Percentiles rank a stretch among this genome's conserved stretches.
phyloP scores from a whole-genome alignment of 2,329 filamentous ascomycete genomes.

The Pezicula neosporulosa region DNA sequence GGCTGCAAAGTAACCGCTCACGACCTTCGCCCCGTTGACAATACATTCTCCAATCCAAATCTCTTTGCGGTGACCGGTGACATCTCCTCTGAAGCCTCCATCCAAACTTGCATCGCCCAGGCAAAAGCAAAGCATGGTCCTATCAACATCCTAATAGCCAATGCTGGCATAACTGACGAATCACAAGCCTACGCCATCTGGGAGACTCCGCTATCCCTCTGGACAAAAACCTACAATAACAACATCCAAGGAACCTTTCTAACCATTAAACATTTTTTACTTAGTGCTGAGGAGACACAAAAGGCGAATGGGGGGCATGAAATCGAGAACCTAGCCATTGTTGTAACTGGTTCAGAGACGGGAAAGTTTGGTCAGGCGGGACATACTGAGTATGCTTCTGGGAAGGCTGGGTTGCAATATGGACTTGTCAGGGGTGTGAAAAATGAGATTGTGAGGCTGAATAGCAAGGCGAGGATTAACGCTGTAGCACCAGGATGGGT shows the following conservation, averaged over 20 bases:
- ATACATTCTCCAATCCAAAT: constrained; percentile 25
- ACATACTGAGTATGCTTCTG: constrained; percentile 43
- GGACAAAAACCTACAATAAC: constrained; percentile 46
- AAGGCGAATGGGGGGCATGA: constrained; percentile 31
- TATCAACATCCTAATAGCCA: constrained; percentile 49
- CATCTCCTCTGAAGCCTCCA: constrained; percentile 42
- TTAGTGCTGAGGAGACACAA: constrained; percentile 36
- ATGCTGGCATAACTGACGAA: constrained; percentile 49
- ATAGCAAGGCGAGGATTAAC: constrained; percentile 62
- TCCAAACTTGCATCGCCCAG: constrained; percentile 34
- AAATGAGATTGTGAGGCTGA: constrained; percentile 50
- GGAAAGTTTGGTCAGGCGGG: constrained; percentile 29
- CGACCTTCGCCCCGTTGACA: constrained; percentile 37
- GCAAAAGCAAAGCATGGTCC: constrained; percentile 43
- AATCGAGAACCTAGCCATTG: constrained; percentile 46
- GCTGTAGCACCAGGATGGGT: constrained; percentile 82
- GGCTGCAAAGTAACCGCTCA: constrained; percentile 52
- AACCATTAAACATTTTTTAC: constrained; percentile 53
- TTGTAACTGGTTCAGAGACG: constrained; percentile 49
- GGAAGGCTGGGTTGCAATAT: constrained; percentile 49
- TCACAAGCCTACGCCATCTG: constrained; percentile 45
- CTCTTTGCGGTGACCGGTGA: constrained; percentile 42
- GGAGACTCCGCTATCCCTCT: constrained; percentile 46
- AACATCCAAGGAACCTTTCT: constrained; percentile 51
- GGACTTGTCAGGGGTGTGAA: constrained; percentile 48